phyloP scores from a whole-genome alignment of 805 yeast genomes.

The Danielia oregonensis region DNA sequence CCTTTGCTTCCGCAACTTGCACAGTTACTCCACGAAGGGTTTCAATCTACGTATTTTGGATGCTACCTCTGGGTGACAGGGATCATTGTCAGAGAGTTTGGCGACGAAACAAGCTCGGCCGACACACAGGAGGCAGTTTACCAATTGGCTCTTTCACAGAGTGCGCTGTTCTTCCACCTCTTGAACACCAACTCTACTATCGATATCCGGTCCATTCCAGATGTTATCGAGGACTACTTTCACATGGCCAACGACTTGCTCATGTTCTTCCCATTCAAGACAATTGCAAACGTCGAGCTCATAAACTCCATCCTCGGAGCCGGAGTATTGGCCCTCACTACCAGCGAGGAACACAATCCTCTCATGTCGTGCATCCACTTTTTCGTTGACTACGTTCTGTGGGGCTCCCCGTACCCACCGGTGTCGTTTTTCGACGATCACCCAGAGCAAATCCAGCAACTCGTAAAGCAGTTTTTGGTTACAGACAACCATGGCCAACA shows the following conservation, averaged over 20 bases:
- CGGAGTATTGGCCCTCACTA: slow-evolving; percentile 47
- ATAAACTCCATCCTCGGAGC: slow-evolving; percentile 54
- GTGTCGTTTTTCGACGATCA: slow-evolving; percentile 52
- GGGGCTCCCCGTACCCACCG: slow-evolving; percentile 84
- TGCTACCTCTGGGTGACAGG: slow-evolving; percentile 92
- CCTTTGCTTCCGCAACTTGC: slow-evolving; percentile 66
- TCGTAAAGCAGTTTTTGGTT: slow-evolving; percentile 44
- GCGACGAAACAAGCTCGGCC: slow-evolving; percentile 47
- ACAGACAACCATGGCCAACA: slow-evolving; percentile 51
- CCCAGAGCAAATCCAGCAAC: slow-evolving; percentile 48
- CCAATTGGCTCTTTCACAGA: slow-evolving; percentile 69
- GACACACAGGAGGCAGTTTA: slow-evolving; percentile 60
- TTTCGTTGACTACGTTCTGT: slow-evolving; percentile 74
- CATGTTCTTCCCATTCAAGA: slow-evolving; percentile 64
- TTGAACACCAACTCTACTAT: slow-evolving; percentile 16
- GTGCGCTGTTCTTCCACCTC: slow-evolving; percentile 51
- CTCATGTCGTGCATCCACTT: slow-evolving; percentile 67
- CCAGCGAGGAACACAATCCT: slow-evolving; percentile 67
- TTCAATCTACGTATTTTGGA: slow-evolving; percentile 65
- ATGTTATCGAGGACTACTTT: slow-evolving; percentile 82
- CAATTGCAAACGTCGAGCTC: slow-evolving; percentile 43
- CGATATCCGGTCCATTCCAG: slow-evolving; percentile 47
- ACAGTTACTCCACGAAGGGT: slow-evolving; percentile 64
- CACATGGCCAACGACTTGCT: slow-evolving; percentile 73
- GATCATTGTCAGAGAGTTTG: slow-evolving; percentile 68